Conservation (phyloP, 139 green algal species). For the Micractinium sp. region DNA sequence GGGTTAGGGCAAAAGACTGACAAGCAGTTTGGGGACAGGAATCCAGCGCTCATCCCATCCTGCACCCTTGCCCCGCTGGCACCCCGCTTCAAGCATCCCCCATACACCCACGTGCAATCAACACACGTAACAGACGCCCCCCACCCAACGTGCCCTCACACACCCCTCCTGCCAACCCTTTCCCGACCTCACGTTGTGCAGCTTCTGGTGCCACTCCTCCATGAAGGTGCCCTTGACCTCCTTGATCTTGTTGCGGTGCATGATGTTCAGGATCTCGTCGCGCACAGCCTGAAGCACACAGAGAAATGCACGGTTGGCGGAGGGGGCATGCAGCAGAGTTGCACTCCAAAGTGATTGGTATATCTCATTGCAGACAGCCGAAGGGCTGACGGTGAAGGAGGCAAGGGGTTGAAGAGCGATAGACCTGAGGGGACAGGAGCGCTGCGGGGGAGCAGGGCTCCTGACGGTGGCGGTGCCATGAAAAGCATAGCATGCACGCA, state of each 20-base stretch:
- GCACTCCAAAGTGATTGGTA: too few relatives aligned
- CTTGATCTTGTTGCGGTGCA: conserved; percentile 93
- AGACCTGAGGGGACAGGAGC: background rate
- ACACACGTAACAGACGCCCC: too few relatives aligned
- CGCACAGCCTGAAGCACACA: conserved; percentile 67
- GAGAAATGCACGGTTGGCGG: too few relatives aligned
- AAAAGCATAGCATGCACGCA: background rate
- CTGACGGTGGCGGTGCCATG: background rate
- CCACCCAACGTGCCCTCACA: background rate
- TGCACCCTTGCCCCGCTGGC: too few relatives aligned
- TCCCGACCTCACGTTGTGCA: conserved; percentile 58
- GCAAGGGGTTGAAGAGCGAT: background rate
- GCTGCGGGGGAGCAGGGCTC: background rate
- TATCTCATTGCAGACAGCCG: background rate
- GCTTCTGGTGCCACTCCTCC: conserved; percentile 98
- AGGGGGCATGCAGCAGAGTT: too few relatives aligned
- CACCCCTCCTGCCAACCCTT: background rate
- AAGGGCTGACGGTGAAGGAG: background rate
- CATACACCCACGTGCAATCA: too few relatives aligned
- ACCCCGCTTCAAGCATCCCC: too few relatives aligned
- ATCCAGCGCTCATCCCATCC: background rate
- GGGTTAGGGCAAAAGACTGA: background rate
- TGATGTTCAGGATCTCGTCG: conserved; percentile 99
- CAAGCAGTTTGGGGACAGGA: background rate
- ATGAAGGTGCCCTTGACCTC: conserved; percentile 90